Conservation (phyloP, 2,329 filamentous ascomycete species). For the Colletotrichum trifolii region DNA sequence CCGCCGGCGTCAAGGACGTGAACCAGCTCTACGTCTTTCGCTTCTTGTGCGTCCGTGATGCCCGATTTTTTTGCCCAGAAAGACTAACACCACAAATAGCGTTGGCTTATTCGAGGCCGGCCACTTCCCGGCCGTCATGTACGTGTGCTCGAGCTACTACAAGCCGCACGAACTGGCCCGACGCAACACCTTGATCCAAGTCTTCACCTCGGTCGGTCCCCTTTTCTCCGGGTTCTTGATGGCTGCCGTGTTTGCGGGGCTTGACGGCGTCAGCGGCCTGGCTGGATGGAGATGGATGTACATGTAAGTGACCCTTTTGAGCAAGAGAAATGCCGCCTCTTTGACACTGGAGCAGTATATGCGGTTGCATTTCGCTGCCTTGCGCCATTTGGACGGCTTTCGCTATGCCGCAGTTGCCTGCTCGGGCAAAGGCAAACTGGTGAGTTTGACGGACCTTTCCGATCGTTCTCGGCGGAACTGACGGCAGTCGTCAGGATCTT, state of each 20-base stretch:
- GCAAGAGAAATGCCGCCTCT: background rate
- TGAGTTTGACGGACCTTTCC: conserved; percentile 1
- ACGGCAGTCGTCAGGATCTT: conserved; percentile 38
- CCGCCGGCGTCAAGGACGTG: conserved; percentile 39
- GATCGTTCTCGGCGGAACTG: background rate
- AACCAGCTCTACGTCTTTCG: conserved; percentile 43
- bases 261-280: conserved; percentile 39
- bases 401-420: conserved; percentile 43
- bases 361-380: conserved; percentile 41
- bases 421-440: conserved; percentile 42
- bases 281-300: conserved; percentile 44
- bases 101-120: conserved; percentile 45
- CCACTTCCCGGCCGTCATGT: conserved; percentile 45
- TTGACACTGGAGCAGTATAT: conserved; percentile 35
- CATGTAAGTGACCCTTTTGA: conserved; percentile 36
- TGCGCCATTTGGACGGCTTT: conserved; percentile 42
- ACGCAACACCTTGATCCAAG: conserved; percentile 43
- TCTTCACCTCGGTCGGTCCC: conserved; percentile 42
- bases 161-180: conserved; percentile 45
- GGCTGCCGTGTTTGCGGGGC: conserved; percentile 39
- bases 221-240: conserved; percentile 43
- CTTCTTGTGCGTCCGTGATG: conserved; percentile 37
- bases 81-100: conserved; percentile 23
- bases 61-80: fast-evolving
- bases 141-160: conserved; percentile 45